phyloP scores from a whole-genome alignment of 305 asterid species.

The Salvia sclarea region DNA sequence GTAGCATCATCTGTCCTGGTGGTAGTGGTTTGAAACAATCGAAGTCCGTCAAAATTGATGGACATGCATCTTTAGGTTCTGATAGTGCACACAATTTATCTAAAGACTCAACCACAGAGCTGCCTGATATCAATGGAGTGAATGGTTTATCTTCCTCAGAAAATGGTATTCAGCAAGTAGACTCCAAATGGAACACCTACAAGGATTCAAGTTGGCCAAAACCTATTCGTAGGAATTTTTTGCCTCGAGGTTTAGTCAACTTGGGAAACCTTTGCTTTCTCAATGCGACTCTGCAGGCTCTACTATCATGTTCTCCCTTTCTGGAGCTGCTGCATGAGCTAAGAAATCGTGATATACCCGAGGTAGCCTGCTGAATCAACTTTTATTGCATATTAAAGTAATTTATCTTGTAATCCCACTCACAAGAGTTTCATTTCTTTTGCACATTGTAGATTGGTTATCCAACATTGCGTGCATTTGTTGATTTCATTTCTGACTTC shows the following conservation, averaged over 20 bases:
- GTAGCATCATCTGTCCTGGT: slow-evolving; percentile 22
- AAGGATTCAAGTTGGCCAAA: slow-evolving; percentile 42
- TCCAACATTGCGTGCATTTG: slow-evolving; percentile 80
- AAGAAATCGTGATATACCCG: slow-evolving; percentile 52
- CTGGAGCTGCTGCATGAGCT: slow-evolving; percentile 65
- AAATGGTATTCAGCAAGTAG: slow-evolving; percentile 35
- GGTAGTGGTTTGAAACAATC: slow-evolving; percentile 34
- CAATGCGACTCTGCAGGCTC: slow-evolving; percentile 82
- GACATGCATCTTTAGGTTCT: slow-evolving; percentile 25
- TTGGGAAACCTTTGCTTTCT: slow-evolving; percentile 86
- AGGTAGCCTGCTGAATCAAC: slow-evolving; percentile 47
- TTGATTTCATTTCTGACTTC: slow-evolving; percentile 72
- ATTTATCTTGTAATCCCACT: slow-evolving; percentile 33
- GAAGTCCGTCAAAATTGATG: slow-evolving; percentile 31
- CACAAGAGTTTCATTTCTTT: slow-evolving; percentile 32
- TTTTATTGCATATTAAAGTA: slow-evolving; percentile 22
- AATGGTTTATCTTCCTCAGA: slow-evolving; percentile 36
- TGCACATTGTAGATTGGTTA: slow-evolving; percentile 58
- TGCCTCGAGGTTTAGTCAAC: slow-evolving; percentile 84
- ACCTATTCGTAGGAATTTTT: slow-evolving; percentile 40
- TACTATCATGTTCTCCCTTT: slow-evolving; percentile 76
- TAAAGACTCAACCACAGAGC: slow-evolving; percentile 32
- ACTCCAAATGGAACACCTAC: slow-evolving; percentile 30
- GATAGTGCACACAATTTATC: slow-evolving; percentile 26
- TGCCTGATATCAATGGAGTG: slow-evolving; percentile 30